Percentiles rank a stretch among this genome's conserved stretches.
phyloP scores from a whole-genome alignment of 2,329 filamentous ascomycete species.

The Esteya vermicola region DNA sequence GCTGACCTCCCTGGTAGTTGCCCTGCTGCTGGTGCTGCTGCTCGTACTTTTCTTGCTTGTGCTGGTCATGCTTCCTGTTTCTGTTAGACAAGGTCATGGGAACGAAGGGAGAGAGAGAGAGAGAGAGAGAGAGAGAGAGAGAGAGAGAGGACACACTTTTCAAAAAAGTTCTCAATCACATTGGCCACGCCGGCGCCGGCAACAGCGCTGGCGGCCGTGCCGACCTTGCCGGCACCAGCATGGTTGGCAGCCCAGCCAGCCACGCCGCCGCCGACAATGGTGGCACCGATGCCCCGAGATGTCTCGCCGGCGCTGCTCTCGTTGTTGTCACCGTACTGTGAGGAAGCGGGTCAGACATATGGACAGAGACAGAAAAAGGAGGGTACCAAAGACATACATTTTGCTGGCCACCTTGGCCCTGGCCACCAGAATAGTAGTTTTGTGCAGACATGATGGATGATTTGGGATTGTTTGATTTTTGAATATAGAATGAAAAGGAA shows the following conservation, averaged over 20 bases:
- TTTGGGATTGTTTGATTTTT: background rate
- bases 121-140: background rate
- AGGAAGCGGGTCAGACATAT: background rate
- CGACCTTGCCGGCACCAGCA: conserved; percentile 35
- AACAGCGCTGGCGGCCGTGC: conserved; percentile 33
- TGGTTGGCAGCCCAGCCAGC: conserved; percentile 41
- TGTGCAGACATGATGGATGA: conserved; percentile 11
- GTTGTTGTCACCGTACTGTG: conserved; percentile 5
- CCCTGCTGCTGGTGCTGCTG: background rate
- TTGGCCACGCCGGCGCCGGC: conserved; percentile 43
- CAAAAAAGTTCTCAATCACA: conserved; percentile 25
- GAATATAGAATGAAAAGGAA: background rate
- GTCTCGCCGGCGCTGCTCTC: conserved; percentile 16
- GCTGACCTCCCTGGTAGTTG: background rate
- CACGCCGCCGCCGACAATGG: conserved; percentile 35
- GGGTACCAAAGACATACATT: background rate
- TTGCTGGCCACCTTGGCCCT: conserved; percentile 8
- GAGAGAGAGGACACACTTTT: conserved; percentile 4
- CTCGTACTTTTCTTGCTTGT: background rate
- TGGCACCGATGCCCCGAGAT: conserved; percentile 42
- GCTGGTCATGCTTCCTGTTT: background rate
- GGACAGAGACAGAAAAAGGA: conserved; percentile 5
- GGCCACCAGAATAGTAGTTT: conserved; percentile 10
- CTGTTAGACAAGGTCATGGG: background rate
- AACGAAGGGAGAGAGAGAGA: background rate